Conservation (phyloP, 2,329 filamentous ascomycete genomes). For the Colletotrichum sp. region DNA sequence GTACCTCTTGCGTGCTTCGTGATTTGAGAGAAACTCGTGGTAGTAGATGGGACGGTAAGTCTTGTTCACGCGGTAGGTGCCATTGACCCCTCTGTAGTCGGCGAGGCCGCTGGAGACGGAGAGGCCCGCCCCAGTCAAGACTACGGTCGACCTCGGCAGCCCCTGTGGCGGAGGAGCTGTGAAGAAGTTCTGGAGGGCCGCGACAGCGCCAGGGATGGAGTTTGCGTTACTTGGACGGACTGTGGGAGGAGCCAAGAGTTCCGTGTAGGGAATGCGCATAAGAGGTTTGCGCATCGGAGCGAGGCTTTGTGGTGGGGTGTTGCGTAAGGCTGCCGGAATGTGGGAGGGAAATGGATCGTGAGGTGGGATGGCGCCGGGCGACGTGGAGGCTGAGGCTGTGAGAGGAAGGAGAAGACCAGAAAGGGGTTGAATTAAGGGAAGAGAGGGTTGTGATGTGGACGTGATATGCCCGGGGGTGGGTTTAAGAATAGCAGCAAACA, state of each 20-base stretch:
- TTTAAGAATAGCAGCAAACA: slow-evolving; percentile 3
- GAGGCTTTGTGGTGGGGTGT: slow-evolving; percentile 2
- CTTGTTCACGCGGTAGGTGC: slow-evolving; percentile 92
- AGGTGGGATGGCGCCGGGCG: background rate
- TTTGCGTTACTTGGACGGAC: slow-evolving; percentile 77
- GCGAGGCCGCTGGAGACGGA: slow-evolving; percentile 92
- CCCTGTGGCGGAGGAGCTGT: slow-evolving; percentile 58
- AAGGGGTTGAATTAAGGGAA: background rate
- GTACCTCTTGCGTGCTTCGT: slow-evolving; percentile 89
- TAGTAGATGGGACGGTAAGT: slow-evolving; percentile 91
- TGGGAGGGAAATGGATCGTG: background rate
- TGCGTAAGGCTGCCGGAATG: slow-evolving; percentile 13
- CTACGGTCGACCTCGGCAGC: slow-evolving; percentile 52
- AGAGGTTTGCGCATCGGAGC: slow-evolving; percentile 69
- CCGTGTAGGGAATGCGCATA: slow-evolving; percentile 90
- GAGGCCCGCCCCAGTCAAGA: slow-evolving; percentile 83
- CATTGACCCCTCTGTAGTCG: slow-evolving; percentile 88
- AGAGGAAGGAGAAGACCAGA: background rate
- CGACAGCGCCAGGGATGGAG: slow-evolving; percentile 74
- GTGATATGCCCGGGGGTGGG: background rate
- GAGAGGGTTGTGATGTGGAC: background rate
- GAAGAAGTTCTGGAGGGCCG: slow-evolving; percentile 80
- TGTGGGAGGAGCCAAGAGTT: slow-evolving; percentile 75
- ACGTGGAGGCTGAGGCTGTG: slow-evolving; percentile 13
- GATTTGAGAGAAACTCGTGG: slow-evolving; percentile 82